Base-by-base conservation (phyloP, 2,329 filamentous ascomycete species). In the Neodidymelliopsis sp. region DNA sequence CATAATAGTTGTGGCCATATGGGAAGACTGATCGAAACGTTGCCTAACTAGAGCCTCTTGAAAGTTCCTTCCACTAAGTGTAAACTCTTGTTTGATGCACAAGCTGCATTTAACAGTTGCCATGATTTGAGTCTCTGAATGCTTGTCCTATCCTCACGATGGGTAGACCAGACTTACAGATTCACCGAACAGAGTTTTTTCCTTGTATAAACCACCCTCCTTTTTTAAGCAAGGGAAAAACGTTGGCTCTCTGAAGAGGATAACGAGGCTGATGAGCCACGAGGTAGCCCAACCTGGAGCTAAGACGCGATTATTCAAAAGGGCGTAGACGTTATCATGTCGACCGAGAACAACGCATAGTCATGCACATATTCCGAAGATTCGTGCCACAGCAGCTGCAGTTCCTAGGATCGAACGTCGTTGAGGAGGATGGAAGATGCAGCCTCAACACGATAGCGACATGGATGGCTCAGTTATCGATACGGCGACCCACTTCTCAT, bases 401-500 rank as follows among this genome's bases (percentile, higher is more conserved):
- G 19, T 12, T 40, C 36, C 40, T 24, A 40, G 35, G 40, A 36
- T 45, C 3, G 9, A 24, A 20, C 20, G 29, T 36, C 37, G 47
- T 50, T 45, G 47, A 41, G 40, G 18, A 30, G 13, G 27, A 31
- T 27, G 34, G 13, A 29, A 36, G 19, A 20, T n/a, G n/a, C n/a
- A n/a, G n/a, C n/a, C n/a, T n/a, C n/a, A n/a, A n/a, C 19, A 20
- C 7, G 11, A 28, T 24, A 7, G 35, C 15, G 19, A 41, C 28
- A 23, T 29, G 13, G 18, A 40, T 16, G 22, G 29, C 20, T 23
- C 15, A 11, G 31, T 31, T 50, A 50, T 50, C 47, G 47, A 50
- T 50, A 50, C 24, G 16, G 5, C 24, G 18, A 31, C 35, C 47
- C 36, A 35, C 47, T 16, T 36, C 34, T 35, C 16, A 50, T 50